These are phyloP conservation scores for Zymoseptoria passerinii DNA, from an alignment of 2,329 filamentous ascomycete genomes.

Conservation along the genomic window DNA sequence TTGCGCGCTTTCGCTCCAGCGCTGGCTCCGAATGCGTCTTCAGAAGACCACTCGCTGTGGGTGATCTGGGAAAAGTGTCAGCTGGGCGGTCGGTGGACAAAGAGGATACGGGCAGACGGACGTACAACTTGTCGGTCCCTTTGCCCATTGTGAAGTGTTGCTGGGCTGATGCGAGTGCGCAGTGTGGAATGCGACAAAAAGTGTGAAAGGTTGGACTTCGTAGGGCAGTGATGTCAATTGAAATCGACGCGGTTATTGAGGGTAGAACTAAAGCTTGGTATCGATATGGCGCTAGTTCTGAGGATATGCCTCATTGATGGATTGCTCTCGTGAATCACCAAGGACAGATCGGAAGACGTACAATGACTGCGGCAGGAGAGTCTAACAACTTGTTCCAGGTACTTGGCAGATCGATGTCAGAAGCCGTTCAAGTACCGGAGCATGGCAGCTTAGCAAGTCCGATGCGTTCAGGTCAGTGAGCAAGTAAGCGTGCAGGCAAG, in stretches of 20 bases:
- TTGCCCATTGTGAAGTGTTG: conserved; percentile 15
- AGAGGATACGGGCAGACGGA: conserved; percentile 21
- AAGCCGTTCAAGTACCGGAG: too few species aligned
- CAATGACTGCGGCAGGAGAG: too few species aligned
- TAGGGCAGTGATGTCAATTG: not conserved
- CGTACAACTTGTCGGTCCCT: conserved; percentile 36
- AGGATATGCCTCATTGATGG: not conserved
- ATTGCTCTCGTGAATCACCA: too few species aligned
- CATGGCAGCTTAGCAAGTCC: too few species aligned
- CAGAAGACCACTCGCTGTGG: conserved; percentile 93
- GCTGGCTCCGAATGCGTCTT: conserved; percentile 78
- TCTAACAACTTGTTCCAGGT: too few species aligned
- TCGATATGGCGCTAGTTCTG: not conserved
- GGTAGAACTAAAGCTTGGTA: not conserved
- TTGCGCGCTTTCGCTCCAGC: conserved; percentile 57
- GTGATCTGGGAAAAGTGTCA: conserved; percentile 56
- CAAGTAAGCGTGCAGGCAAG: not conserved
- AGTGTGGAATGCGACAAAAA: not conserved
- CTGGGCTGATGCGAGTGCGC: too few species aligned
- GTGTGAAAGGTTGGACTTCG: not conserved
- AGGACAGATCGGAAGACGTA: too few species aligned
- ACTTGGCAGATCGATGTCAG: too few species aligned
- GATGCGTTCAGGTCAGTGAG: not conserved
- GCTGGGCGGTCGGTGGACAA: conserved; percentile 1
- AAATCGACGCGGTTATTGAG: not conserved